Base-by-base conservation (phyloP, 2,329 filamentous ascomycete species). In the Beauveria asiatica region DNA sequence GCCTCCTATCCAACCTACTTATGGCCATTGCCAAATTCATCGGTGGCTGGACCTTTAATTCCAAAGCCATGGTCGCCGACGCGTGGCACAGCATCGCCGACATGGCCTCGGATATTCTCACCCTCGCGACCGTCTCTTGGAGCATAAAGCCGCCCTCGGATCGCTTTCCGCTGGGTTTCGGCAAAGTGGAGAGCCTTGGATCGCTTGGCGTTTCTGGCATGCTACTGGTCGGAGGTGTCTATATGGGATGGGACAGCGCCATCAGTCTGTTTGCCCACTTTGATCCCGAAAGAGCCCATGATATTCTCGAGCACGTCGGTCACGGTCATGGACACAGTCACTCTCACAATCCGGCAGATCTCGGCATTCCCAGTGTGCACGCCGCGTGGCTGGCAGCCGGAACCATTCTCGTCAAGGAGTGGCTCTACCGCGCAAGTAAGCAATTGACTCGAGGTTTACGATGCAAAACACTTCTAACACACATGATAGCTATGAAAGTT, bases 111-210 rank as follows among this genome's bases (percentile, higher is more conserved):
- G 94, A 99, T 73, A 82, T 99, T 67, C 85, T 97, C 73, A 99
- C 94, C 1, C 82, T 99, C 21, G 90, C 90, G 17, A 99, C 94
- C 10, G 92, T 99, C 51, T 93, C 92, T 21, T 96, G 90, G 86
- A 96, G 92, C 62, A 76, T 97, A 62, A 91, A 89, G 68, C 87
- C 90, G 6, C 92, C 94, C 0, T 90, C 89, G 11, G 82, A 88
- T 59, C 83, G 83, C 45, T 99, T 96, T 70, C 94, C 94, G 2
- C 85, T 86, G 68, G 94, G 94, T 1, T 99, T 96, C 71, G 94
- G 94, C 70, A 99, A 99, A 78, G 84, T 99, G n/a, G 94, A 99
- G 78, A 96, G 92, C 68, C 76, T 99, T 70, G 94, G 94, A 21
- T 94, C 92, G 23, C 77, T 99, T 62, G 94, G 93, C 17, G 94